Base-by-base conservation (phyloP, 2,329 filamentous ascomycete genomes). In the Pseudopithomyces maydicus region DNA sequence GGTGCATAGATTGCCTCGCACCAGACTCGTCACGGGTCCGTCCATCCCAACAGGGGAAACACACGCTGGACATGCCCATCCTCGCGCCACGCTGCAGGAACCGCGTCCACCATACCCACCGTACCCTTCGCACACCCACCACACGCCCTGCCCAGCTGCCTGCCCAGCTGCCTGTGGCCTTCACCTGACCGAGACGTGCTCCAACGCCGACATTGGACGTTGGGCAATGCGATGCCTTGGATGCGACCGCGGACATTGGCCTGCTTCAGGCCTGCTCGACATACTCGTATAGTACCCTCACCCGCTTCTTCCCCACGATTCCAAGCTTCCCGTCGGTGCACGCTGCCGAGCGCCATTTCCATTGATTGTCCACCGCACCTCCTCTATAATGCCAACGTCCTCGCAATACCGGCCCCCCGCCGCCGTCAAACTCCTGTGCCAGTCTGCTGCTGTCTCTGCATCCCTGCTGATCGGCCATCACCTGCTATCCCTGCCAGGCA, bases 1-100 rank as follows among this genome's bases (percentile, higher is more conserved):
- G 71, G 69, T 69, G 71, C 70, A 65, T 74, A 68, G 64, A 74
- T 72, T 64, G 69, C 61, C 62, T 71, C 67, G 57, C 59, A 68
- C 69, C 63, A 58, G 32, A 50, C 44, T 56, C 69, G 61, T 68
- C 65, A 70, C 58, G 63, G 56, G 61, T 65, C 61, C 59, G 61
- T 29, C 55, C 55, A 39, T 51, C 45, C 15, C 29, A 44, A 44
- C 38, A 49, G 26, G 12, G 46, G 43, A n/a, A 43, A 32, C 50
- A 50, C 50, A 33, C 32, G 39, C 23, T 20, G 20, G 26, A 39
- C 14, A 23, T 38, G 39, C 46, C 50, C 51, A 54, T 41, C n/a
- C 10, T 20, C n/a, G 52, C 49, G 33, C 39, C 39, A 54, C 50
- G 14, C 44, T 52, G 51, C 55, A 58, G 55, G 55, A 58, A 57